phyloP scores from a whole-genome alignment of 169 alveolate genomes.

The Eimeria praecox region DNA sequence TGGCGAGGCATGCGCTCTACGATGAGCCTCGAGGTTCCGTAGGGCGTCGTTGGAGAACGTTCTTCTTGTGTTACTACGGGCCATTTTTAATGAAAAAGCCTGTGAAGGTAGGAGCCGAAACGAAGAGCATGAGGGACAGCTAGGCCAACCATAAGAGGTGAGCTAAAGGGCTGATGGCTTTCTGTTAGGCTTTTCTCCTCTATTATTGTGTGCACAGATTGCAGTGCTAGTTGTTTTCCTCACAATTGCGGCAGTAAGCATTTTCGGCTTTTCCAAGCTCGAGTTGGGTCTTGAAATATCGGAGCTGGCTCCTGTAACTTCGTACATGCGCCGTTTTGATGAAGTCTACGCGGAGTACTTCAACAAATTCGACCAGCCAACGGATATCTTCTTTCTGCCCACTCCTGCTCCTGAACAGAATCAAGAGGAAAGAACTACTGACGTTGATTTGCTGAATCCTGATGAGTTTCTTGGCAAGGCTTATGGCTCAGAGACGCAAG shows the following conservation, averaged over 20 bases:
- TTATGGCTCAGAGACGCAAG: neutral
- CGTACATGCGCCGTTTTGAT: constrained; percentile 85
- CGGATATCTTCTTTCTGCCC: constrained; percentile 85
- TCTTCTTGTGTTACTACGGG: constrained; percentile 85
- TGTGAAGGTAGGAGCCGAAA: constrained; percentile 76
- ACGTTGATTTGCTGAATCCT: constrained; percentile 38
- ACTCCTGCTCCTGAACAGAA: neutral
- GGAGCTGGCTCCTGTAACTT: constrained; percentile 85
- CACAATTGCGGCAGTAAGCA: constrained; percentile 81
- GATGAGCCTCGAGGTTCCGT: constrained; percentile 88
- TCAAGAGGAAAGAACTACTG: neutral
- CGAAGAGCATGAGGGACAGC: no score
- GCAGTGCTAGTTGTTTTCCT: constrained; percentile 82
- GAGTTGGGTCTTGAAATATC: constrained; percentile 87
- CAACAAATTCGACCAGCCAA: constrained; percentile 86
- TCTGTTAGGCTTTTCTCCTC: neutral
- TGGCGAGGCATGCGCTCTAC: constrained; percentile 78
- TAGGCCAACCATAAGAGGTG: neutral
- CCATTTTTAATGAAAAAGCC: constrained; percentile 83
- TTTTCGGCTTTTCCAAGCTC: constrained; percentile 86
- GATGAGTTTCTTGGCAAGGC: constrained; percentile 58
- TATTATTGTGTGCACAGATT: constrained; percentile 31
- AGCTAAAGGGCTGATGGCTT: neutral
- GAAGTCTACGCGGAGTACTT: constrained; percentile 82
- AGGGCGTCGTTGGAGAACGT: constrained; percentile 85